phyloP scores from a whole-genome alignment of 495 filamentous ascomycete species.

The Lentithecium fluviatile region DNA sequence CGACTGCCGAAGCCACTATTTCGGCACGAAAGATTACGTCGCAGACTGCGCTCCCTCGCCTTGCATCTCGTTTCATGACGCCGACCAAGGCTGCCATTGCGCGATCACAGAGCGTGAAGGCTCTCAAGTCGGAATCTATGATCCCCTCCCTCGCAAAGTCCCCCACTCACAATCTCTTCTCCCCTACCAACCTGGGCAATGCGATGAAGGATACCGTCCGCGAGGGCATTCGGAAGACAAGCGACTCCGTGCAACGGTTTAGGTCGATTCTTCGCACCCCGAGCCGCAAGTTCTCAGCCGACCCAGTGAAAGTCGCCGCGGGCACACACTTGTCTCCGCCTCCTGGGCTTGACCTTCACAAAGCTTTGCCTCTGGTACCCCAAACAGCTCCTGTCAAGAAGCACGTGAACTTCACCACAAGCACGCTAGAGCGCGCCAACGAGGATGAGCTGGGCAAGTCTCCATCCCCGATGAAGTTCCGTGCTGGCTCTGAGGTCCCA shows the following conservation, averaged over 20 bases:
- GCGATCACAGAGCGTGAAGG: conserved; percentile 61
- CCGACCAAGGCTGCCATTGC: conserved; percentile 79
- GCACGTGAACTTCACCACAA: conserved; percentile 61
- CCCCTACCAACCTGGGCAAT: conserved; percentile 19
- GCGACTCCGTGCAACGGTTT: conserved; percentile 38
- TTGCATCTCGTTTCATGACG: conserved; percentile 61
- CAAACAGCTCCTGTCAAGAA: conserved; percentile 47
- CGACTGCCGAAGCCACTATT: conserved; percentile 40
- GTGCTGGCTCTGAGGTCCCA: conserved; percentile 31
- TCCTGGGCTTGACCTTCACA: conserved; percentile 41
- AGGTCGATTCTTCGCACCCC: conserved; percentile 63
- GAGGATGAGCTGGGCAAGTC: conserved; percentile 35
- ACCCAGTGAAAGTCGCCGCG: conserved; percentile 60
- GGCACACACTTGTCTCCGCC: conserved; percentile 54
- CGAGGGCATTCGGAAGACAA: conserved; percentile 32
- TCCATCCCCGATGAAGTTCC: conserved; percentile 29
- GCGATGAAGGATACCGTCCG: conserved; percentile 21
- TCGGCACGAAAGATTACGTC: conserved; percentile 7
- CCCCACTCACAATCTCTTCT: conserved; percentile 21
- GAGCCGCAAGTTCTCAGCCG: conserved; percentile 60
- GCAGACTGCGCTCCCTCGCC: conserved; percentile 43
- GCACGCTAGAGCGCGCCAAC: conserved; percentile 46
- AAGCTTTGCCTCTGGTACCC: conserved; percentile 40
- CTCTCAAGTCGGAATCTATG: conserved; percentile 50
- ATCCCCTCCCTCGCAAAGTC: conserved; percentile 56